Evolutionary conservation across 371 early-diverging fungal species (phyloP).

Genomic region (Mortierella sp.): DNA sequence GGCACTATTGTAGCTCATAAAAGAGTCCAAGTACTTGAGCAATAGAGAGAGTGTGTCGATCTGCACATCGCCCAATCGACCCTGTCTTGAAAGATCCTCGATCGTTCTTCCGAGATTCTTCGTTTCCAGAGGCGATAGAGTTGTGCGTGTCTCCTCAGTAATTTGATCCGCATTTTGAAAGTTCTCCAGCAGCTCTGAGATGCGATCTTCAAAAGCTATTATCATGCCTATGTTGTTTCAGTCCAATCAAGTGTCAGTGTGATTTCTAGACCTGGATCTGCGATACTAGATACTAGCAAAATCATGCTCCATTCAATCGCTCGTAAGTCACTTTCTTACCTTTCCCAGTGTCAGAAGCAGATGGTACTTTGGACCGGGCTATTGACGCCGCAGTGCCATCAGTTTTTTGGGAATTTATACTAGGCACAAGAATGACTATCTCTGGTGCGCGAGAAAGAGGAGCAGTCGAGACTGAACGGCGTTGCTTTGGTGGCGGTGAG

Average conservation of each 20-base stretch:
- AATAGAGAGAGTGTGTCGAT: slow-evolving; percentile 23
- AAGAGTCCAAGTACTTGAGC: slow-evolving; percentile 26
- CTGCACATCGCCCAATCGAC: slow-evolving; percentile 9
- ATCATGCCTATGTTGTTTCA: slow-evolving; percentile 5
- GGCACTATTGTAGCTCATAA: slow-evolving; percentile 11
- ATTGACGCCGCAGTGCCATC: neutral
- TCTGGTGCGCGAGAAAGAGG: too few relatives aligned
- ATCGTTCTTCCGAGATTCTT: slow-evolving; percentile 17
- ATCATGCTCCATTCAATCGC: too few relatives aligned
- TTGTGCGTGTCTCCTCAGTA: neutral
- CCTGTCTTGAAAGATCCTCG: slow-evolving; percentile 13
- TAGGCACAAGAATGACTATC: too few relatives aligned
- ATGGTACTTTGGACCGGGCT: too few relatives aligned
- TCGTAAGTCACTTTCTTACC: too few relatives aligned
- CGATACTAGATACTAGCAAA: too few relatives aligned
- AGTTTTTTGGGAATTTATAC: too few relatives aligned
- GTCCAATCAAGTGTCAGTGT: neutral
- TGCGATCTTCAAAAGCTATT: slow-evolving; percentile 14
- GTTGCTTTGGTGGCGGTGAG: neutral
- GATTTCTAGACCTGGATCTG: neutral
- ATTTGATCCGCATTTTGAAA: neutral
- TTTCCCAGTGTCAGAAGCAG: too few relatives aligned
- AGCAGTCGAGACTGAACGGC: too few relatives aligned
- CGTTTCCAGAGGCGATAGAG: slow-evolving; percentile 11
- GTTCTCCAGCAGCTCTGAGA: slow-evolving; percentile 14